Conservation (phyloP, 176 grass and related monocot genomes). For the Themeda triandra region DNA sequence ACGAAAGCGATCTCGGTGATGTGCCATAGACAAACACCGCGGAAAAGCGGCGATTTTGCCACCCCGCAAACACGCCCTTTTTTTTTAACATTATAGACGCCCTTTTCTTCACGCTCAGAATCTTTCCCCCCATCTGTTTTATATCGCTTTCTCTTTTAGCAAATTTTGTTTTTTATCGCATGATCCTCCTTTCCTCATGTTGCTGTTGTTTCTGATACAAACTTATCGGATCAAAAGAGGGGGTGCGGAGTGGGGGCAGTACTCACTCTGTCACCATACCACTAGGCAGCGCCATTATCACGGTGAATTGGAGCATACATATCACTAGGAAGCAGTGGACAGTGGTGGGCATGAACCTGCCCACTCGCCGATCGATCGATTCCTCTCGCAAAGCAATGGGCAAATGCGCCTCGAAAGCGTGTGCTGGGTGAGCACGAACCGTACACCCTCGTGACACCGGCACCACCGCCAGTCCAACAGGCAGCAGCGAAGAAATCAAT, state of each 20-base stretch:
- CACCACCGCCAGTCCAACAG: not conserved
- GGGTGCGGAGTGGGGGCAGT: conserved; percentile 19
- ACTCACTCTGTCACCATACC: conserved; percentile 19
- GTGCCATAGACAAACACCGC: not conserved
- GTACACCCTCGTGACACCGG: not conserved
- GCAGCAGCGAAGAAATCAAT: not conserved
- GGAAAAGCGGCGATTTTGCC: not conserved
- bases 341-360: conserved; percentile 18
- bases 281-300: not conserved
- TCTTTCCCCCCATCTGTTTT: not conserved
- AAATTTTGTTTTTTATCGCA: not conserved
- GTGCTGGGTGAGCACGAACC: not conserved
- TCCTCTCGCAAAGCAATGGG: not conserved
- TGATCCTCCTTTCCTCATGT: not conserved
- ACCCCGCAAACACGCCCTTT: not conserved
- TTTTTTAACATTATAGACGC: not conserved
- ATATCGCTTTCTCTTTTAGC: not conserved
- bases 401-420: not conserved
- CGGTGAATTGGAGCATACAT: not conserved
- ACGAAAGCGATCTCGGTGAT: conserved; percentile 21
- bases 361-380: conserved; percentile 9
- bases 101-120: not conserved
- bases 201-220: not conserved
- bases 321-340: not conserved
- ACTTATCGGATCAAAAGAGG: conserved; percentile 30